Evolutionary conservation across 2,329 filamentous ascomycete genomes (phyloP).

Genomic region (Proliferodiscus dingleyae): DNA sequence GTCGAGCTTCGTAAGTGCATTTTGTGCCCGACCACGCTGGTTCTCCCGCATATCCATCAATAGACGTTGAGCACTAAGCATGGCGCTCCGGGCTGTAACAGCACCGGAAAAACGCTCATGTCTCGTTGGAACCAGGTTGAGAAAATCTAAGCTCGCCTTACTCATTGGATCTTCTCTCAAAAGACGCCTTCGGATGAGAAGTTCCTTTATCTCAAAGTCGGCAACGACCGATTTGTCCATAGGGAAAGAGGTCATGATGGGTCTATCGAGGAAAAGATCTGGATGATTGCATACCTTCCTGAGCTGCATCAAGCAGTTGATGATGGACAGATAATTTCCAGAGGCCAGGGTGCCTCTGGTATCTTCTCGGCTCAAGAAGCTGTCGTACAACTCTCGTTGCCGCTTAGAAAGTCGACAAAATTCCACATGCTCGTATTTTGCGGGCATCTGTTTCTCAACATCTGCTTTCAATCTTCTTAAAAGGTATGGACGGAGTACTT

Average conservation of each 20-base stretch:
- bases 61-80: constrained; percentile 64
- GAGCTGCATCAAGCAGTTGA: constrained; percentile 96
- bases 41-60: constrained; percentile 68
- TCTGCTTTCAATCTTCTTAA: constrained; percentile 89
- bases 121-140: constrained; percentile 71
- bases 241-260: constrained; percentile 94
- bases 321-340: constrained; percentile 95
- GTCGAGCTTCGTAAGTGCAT: constrained; percentile 51
- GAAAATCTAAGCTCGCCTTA: constrained; percentile 65
- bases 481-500: constrained; percentile 87
- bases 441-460: constrained; percentile 98
- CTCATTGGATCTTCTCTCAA: constrained; percentile 58
- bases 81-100: constrained; percentile 51
- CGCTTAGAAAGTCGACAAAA: constrained; percentile 93
- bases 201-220: constrained; percentile 68
- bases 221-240: constrained; percentile 76
- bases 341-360: constrained; percentile 84
- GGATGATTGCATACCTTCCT: constrained; percentile 98
- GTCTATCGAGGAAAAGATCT: constrained; percentile 90
- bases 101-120: constrained; percentile 60
- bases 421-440: constrained; percentile 95
- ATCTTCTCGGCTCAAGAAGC: constrained; percentile 85
- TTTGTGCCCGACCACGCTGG: constrained; percentile 59
- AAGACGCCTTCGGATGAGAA: constrained; percentile 61
- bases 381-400: constrained; percentile 92